These are phyloP conservation scores for Ceratobasidium sp. DNA, from an alignment of 1,284 basidiomycete genomes.

Conservation along the genomic window DNA sequence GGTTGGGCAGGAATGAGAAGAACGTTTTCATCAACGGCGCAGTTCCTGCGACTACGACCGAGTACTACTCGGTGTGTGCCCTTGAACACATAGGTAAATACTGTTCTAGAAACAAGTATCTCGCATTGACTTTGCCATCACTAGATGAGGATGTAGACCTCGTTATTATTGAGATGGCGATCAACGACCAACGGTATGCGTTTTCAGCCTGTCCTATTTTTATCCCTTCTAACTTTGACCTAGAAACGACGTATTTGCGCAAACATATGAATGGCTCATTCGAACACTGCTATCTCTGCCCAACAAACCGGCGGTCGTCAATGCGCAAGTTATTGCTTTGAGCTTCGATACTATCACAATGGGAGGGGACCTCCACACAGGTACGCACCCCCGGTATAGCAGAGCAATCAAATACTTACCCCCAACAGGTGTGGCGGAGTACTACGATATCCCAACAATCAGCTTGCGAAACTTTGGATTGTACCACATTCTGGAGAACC, in stretches of 20 bases:
- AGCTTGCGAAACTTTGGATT: conserved; percentile 49
- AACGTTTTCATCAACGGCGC: conserved; percentile 49
- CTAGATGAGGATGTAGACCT: conserved; percentile 49
- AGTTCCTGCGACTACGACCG: conserved; percentile 49
- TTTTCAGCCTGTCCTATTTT: background rate
- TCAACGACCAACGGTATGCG: conserved; percentile 49
- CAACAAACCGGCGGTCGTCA: conserved; percentile 49
- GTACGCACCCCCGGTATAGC: conserved; percentile 24
- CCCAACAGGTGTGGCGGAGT: conserved; percentile 47
- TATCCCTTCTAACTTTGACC: background rate
- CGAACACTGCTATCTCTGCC: conserved; percentile 48
- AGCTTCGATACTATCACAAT: conserved; percentile 48
- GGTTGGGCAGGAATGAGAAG: conserved; percentile 28
- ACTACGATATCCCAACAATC: conserved; percentile 49
- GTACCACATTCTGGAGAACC: conserved; percentile 47
- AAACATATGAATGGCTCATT: conserved; percentile 49
- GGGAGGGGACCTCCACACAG: conserved; percentile 50
- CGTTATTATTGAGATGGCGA: conserved; percentile 50
- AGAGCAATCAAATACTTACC: background rate
- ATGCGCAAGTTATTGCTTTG: conserved; percentile 48
- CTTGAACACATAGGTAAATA: conserved; percentile 48
- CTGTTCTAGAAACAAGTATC: background rate
- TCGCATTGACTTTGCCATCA: background rate
- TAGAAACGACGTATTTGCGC: conserved; percentile 47
- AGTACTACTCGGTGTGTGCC: conserved; percentile 50